phyloP scores from a whole-genome alignment of 2,329 filamentous ascomycete genomes.

The Reticulascus tulasneorum region DNA sequence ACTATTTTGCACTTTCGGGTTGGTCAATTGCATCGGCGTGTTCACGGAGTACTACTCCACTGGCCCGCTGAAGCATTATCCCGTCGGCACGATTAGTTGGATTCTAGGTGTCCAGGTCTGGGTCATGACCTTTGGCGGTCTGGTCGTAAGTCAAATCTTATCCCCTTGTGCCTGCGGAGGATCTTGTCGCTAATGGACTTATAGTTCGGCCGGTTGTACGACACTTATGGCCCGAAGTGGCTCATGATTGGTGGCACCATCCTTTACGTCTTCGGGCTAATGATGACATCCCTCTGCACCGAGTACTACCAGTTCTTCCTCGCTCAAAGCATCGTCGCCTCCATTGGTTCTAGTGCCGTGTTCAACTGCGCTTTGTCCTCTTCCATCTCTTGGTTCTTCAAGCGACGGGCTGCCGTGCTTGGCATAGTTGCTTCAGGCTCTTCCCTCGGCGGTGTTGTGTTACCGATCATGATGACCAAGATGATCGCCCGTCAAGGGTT shows the following conservation, averaged over 20 bases:
- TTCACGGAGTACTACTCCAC: constrained; percentile 57
- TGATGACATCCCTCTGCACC: constrained; percentile 56
- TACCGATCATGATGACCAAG: constrained; percentile 57
- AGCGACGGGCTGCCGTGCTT: constrained; percentile 46
- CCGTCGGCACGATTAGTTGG: constrained; percentile 53
- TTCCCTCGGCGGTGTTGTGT: constrained; percentile 51
- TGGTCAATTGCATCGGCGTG: constrained; percentile 45
- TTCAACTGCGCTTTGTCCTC: constrained; percentile 39
- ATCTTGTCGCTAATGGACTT: neutral
- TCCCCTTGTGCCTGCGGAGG: neutral
- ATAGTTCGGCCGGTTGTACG: constrained; percentile 57
- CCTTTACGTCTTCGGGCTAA: constrained; percentile 58
- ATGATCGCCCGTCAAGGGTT: constrained; percentile 45
- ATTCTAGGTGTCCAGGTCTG: constrained; percentile 53
- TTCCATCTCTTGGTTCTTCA: constrained; percentile 49
- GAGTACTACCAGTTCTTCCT: constrained; percentile 43
- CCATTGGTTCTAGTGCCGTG: constrained; percentile 38
- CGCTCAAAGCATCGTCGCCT: constrained; percentile 34
- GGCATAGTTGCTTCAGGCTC: constrained; percentile 52
- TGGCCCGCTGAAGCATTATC: constrained; percentile 42
- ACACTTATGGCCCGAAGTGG: constrained; percentile 59
- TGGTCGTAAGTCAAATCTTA: constrained; percentile 32
- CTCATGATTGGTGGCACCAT: constrained; percentile 51
- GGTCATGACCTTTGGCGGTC: constrained; percentile 45
- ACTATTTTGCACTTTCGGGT: constrained; percentile 40